These are phyloP conservation scores for Hymenoscyphus repandus DNA, from an alignment of 2,329 filamentous ascomycete species.

Conservation along the genomic window DNA sequence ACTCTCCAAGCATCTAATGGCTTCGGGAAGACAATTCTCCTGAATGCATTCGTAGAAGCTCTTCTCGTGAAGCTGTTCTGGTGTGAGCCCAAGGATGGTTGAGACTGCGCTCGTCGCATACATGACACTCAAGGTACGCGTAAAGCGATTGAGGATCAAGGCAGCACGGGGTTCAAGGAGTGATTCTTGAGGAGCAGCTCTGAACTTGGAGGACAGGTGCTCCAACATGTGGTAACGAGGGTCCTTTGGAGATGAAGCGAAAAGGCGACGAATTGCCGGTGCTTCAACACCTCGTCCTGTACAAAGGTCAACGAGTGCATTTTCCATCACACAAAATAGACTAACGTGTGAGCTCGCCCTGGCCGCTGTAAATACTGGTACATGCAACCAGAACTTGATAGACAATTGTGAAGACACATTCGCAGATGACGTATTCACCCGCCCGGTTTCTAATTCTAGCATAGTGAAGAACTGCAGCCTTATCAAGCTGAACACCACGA, in stretches of 20 bases:
- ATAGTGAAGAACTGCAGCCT: conserved; percentile 79
- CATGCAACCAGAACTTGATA: conserved; percentile 84
- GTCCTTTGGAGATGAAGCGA: conserved; percentile 75
- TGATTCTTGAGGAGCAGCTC: conserved; percentile 49
- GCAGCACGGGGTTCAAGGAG: conserved; percentile 77
- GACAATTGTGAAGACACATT: conserved; percentile 85
- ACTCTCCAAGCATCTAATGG: conserved; percentile 72
- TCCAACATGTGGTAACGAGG: conserved; percentile 87
- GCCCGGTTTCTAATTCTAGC: conserved; percentile 63
- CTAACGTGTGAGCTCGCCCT: conserved; percentile 70
- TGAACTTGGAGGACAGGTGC: conserved; percentile 77
- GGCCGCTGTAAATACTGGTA: conserved; percentile 69
- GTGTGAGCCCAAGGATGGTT: conserved; percentile 67
- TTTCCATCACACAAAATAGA: conserved; percentile 15
- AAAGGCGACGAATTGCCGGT: conserved; percentile 71
- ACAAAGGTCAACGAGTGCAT: conserved; percentile 4
- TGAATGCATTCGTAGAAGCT: conserved; percentile 88
- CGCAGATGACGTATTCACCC: conserved; percentile 71
- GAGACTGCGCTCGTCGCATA: conserved; percentile 75
- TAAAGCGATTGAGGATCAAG: conserved; percentile 81
- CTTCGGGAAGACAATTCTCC: conserved; percentile 69
- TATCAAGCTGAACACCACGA: conserved; percentile 71
- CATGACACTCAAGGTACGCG: conserved; percentile 76
- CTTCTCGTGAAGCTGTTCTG: conserved; percentile 64
- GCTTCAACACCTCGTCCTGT: conserved; percentile 72